These are phyloP conservation scores for Plantago elongata DNA, from an alignment of 257 asterid species.

Conservation along the genomic window DNA sequence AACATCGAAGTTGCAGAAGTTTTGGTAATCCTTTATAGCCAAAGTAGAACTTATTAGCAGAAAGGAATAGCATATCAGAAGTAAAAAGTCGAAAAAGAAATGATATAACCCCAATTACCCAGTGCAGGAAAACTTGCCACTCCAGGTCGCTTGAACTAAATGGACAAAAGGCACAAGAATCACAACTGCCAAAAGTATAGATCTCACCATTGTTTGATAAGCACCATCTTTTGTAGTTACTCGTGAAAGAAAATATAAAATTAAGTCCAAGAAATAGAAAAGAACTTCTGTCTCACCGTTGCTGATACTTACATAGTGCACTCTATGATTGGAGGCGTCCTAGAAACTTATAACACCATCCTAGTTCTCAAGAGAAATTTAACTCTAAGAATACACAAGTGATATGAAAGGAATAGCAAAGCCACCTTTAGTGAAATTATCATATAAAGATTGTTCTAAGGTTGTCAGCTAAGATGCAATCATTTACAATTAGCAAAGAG, in stretches of 20 bases:
- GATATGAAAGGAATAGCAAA: slow-evolving; percentile 23
- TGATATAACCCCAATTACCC: slow-evolving; percentile 78
- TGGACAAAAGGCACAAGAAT: slow-evolving; percentile 49
- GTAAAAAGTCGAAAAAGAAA: slow-evolving; percentile 49
- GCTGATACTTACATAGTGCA: slow-evolving; percentile 39
- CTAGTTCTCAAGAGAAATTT: slow-evolving; percentile 34
- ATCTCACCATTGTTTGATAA: slow-evolving; percentile 55
- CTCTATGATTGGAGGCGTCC: slow-evolving; percentile 35
- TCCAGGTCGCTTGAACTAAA: slow-evolving; percentile 57
- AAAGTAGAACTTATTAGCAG: slow-evolving; percentile 65
- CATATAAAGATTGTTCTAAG: slow-evolving; percentile 17
- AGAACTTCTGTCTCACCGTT: slow-evolving; percentile 40
- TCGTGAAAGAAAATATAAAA: slow-evolving; percentile 31
- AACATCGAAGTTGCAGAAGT: slow-evolving; percentile 70
- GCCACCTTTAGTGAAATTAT: slow-evolving; percentile 33
- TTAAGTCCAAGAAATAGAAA: slow-evolving; percentile 16
- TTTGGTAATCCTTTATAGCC: slow-evolving; percentile 68
- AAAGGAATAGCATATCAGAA: slow-evolving; percentile 42
- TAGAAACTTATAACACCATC: slow-evolving; percentile 44
- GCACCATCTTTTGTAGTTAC: slow-evolving; percentile 41
- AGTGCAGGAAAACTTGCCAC: slow-evolving; percentile 50
- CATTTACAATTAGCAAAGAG: slow-evolving; percentile 7
- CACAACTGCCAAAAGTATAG: slow-evolving; percentile 42
- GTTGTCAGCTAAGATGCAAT: slow-evolving; percentile 11
- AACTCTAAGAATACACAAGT: slow-evolving; percentile 26